A percentile compares a stretch with the other conserved stretches of the same genome.
These are phyloP conservation scores for Xylaria telfairii DNA, from an alignment of 495 filamentous ascomycete species.

Conservation along the genomic window DNA sequence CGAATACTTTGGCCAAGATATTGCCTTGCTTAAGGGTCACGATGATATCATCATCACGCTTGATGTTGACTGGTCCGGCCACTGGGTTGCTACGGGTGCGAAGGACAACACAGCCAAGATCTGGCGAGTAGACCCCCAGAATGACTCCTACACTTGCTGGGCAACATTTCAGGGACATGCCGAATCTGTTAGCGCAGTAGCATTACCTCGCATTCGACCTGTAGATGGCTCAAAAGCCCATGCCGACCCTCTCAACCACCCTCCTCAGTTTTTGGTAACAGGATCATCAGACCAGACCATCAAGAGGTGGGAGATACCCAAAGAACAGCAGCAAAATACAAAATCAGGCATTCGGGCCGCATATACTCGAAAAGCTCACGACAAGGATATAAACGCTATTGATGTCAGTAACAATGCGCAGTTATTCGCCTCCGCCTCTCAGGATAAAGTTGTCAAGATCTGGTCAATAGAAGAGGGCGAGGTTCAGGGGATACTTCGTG, in stretches of 20 bases:
- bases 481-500: slow-evolving; percentile 83
- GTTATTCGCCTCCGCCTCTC: slow-evolving; percentile 92
- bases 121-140: slow-evolving; percentile 84
- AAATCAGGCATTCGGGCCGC: slow-evolving; percentile 59
- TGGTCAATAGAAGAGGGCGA: slow-evolving; percentile 91
- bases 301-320: slow-evolving; percentile 82
- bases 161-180: slow-evolving; percentile 88
- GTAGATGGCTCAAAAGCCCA: slow-evolving; percentile 66
- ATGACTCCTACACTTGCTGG: slow-evolving; percentile 76
- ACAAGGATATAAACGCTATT: slow-evolving; percentile 98
- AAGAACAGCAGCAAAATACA: slow-evolving; percentile 48
- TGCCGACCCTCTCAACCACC: slow-evolving; percentile 72
- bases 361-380: slow-evolving; percentile 92
- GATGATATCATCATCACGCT: slow-evolving; percentile 95
- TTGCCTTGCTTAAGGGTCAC: slow-evolving; percentile 84
- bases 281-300: slow-evolving; percentile 94
- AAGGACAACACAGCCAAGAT: slow-evolving; percentile 95
- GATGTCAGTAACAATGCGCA: slow-evolving; percentile 72
- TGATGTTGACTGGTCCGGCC: slow-evolving; percentile 92
- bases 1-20: slow-evolving; percentile 84
- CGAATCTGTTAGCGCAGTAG: slow-evolving; percentile 91
- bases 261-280: slow-evolving; percentile 83
- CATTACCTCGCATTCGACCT: slow-evolving; percentile 73
- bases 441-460: slow-evolving; percentile 96
- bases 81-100: slow-evolving; percentile 93